Evolutionary conservation across 306 rosid genomes (phyloP).

Genomic region (Astragalus membranaceus): DNA sequence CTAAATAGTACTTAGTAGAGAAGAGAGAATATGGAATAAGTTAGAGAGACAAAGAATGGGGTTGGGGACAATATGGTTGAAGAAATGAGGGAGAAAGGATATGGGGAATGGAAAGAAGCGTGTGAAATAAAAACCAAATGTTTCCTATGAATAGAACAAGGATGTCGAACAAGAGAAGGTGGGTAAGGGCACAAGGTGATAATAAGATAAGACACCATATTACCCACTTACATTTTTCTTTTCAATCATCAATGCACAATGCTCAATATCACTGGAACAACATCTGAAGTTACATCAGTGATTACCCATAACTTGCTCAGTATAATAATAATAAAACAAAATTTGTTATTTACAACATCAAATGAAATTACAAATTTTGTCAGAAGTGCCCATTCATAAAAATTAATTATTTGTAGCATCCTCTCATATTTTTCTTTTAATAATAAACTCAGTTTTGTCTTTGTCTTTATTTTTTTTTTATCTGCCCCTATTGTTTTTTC

Average conservation of each 20-base stretch:
- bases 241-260: slow-evolving; percentile 57
- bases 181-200: slow-evolving; percentile 47
- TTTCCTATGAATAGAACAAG: slow-evolving; percentile 59
- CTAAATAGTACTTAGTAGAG: background rate
- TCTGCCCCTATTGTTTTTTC: no score
- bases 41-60: slow-evolving; percentile 35
- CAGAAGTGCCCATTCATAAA: slow-evolving; percentile 32
- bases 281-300: slow-evolving; percentile 15
- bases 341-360: background rate
- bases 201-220: slow-evolving; percentile 21
- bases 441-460: background rate
- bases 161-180: slow-evolving; percentile 44
- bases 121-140: slow-evolving; percentile 50
- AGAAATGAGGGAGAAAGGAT: slow-evolving; percentile 42
- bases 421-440: slow-evolving; percentile 5
- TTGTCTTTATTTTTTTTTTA: background rate
- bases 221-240: slow-evolving; percentile 43
- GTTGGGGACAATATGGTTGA: slow-evolving; percentile 58
- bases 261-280: slow-evolving; percentile 27
- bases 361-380: background rate
- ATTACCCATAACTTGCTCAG: slow-evolving; percentile 35
- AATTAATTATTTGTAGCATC: slow-evolving; percentile 8
- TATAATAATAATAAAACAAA: slow-evolving; percentile 11
- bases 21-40: slow-evolving; percentile 32
- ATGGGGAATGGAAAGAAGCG: slow-evolving; percentile 57